Evolutionary conservation across 108 stramenopile species (phyloP).

Genomic region (Hondaea fermentalgiana): DNA sequence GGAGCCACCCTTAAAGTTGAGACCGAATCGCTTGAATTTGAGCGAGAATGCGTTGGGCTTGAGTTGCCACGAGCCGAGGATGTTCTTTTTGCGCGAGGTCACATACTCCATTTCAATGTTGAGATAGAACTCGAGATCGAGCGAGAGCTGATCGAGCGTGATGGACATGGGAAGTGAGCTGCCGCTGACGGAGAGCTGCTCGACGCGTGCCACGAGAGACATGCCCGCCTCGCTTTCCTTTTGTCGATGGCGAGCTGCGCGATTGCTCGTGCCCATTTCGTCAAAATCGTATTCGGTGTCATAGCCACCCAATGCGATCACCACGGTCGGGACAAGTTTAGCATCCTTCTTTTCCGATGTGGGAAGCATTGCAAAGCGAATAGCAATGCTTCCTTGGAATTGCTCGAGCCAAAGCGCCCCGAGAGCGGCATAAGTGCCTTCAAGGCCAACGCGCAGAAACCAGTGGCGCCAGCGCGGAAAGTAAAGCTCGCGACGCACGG

Average conservation of each 20-base stretch:
- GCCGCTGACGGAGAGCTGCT: conserved; percentile 1
- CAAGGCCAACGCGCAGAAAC: neutral
- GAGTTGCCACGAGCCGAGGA: neutral
- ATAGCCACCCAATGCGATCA: neutral
- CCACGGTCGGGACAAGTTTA: neutral
- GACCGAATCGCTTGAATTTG: neutral
- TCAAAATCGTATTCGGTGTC: neutral
- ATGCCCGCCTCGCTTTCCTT: neutral
- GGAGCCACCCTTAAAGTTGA: neutral
- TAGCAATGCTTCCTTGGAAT: neutral
- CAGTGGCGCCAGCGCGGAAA: conserved; percentile 7
- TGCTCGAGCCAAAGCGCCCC: conserved; percentile 2
- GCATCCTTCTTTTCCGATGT: neutral
- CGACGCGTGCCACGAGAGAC: neutral
- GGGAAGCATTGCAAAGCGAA: neutral
- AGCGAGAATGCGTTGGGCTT: conserved; percentile 8
- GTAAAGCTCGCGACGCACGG: conserved; percentile 8
- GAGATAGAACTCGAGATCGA: conserved; percentile 8
- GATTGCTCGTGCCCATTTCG: neutral
- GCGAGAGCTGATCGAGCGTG: neutral
- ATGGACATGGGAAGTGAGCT: neutral
- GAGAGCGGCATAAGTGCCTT: neutral
- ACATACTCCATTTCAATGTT: neutral
- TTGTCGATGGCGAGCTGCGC: neutral
- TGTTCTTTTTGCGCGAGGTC: neutral